These are phyloP conservation scores for Rhodotorula babjevae DNA, from an alignment of 768 basidiomycete species.

Conservation along the genomic window DNA sequence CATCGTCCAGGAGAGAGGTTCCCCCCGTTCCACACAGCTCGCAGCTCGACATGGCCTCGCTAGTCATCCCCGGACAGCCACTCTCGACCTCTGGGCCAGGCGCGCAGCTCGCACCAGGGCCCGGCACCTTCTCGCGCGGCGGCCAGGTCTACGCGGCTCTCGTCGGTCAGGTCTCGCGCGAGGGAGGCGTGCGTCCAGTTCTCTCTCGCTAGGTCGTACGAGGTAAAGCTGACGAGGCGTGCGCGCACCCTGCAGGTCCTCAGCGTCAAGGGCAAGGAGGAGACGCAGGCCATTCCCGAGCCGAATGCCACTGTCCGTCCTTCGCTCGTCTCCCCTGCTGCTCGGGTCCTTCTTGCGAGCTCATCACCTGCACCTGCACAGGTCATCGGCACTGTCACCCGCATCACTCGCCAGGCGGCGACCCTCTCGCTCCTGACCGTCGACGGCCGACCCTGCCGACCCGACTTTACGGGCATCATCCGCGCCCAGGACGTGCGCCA, in stretches of 20 bases:
- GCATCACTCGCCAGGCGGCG: constrained; percentile 78
- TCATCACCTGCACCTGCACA: constrained; percentile 45
- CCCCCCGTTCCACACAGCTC: background rate
- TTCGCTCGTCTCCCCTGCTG: background rate
- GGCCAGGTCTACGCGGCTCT: constrained; percentile 65
- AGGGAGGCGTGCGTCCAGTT: constrained; percentile 57
- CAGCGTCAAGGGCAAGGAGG: constrained; percentile 29
- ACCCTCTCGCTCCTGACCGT: constrained; percentile 77
- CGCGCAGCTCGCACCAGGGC: constrained; percentile 56
- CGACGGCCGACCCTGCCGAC: constrained; percentile 75
- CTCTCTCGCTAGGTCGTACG: constrained; percentile 36
- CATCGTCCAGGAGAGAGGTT: no score
- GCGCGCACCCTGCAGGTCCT: background rate
- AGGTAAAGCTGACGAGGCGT: background rate
- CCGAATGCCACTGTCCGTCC: constrained; percentile 43
- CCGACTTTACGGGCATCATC: constrained; percentile 85
- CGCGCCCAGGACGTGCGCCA: constrained; percentile 81
- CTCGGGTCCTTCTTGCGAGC: background rate
- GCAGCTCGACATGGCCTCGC: constrained; percentile 44
- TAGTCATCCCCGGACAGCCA: constrained; percentile 73
- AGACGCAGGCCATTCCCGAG: constrained; percentile 42
- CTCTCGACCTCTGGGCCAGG: constrained; percentile 59
- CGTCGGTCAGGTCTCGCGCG: constrained; percentile 59
- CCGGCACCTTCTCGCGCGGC: constrained; percentile 64
- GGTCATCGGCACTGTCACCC: constrained; percentile 74